Percentiles rank a stretch among this genome's conserved stretches.
Conservation (phyloP, 768 basidiomycete species). For the Amanita rubescens region DNA sequence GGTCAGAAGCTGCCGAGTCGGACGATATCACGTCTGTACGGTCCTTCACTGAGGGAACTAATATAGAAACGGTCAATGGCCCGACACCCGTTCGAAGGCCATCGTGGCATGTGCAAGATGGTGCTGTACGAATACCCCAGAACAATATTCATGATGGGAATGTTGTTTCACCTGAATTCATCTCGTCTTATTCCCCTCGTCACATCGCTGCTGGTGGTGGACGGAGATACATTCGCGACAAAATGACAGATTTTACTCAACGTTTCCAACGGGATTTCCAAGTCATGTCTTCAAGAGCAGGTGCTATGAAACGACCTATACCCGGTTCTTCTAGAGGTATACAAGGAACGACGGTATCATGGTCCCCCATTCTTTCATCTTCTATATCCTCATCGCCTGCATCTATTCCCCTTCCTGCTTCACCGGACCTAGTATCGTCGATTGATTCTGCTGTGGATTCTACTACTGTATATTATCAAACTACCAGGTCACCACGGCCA, state of each 20-base stretch:
- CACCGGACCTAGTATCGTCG: slow-evolving; percentile 34
- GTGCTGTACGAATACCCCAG: slow-evolving; percentile 22
- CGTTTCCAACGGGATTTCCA: slow-evolving; percentile 1
- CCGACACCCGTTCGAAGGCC: slow-evolving; percentile 33
- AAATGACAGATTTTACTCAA: slow-evolving; percentile 23
- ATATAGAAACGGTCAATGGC: slow-evolving; percentile 10
- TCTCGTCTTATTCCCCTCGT: not conserved
- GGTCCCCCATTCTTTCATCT: slow-evolving; percentile 23
- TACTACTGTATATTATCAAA: slow-evolving; percentile 64
- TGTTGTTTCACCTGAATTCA: not conserved
- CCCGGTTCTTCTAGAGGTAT: slow-evolving; percentile 24
- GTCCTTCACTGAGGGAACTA: slow-evolving; percentile 52
- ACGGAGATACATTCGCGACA: slow-evolving; percentile 13
- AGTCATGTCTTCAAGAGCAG: slow-evolving; percentile 19
- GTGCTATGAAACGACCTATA: slow-evolving; percentile 34
- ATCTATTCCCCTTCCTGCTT: slow-evolving; percentile 39
- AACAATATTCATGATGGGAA: slow-evolving; percentile 19
- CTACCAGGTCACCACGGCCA: slow-evolving; percentile 42
- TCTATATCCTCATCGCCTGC: slow-evolving; percentile 32
- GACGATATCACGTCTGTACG: slow-evolving; percentile 66
- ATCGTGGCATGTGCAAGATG: slow-evolving; percentile 38
- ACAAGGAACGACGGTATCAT: slow-evolving; percentile 26
- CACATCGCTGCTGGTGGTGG: not conserved
- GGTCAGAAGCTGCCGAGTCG: slow-evolving; percentile 52
- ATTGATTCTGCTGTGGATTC: not conserved